These are phyloP conservation scores for Hypoxylon perforatum DNA, from an alignment of 495 filamentous ascomycete genomes.

Conservation along the genomic window DNA sequence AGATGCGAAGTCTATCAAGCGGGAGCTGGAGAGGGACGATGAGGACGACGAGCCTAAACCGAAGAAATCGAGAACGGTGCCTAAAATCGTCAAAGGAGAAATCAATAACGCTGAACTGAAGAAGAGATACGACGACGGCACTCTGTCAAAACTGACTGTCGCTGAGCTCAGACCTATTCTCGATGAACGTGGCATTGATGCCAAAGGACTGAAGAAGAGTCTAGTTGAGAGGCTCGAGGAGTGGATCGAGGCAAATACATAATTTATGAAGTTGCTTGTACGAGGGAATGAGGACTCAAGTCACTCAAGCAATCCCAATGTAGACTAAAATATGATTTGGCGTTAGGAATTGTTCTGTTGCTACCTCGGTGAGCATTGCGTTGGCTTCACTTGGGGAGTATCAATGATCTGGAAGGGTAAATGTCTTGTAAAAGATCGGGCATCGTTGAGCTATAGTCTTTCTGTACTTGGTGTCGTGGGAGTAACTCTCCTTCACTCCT, in stretches of 20 bases:
- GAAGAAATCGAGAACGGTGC: constrained; percentile 52
- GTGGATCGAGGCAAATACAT: constrained; percentile 71
- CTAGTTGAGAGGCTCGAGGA: constrained; percentile 82
- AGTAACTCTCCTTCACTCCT: too few species aligned
- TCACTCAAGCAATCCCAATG: neutral
- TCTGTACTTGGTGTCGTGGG: too few species aligned
- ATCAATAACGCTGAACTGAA: constrained; percentile 69
- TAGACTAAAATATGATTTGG: neutral
- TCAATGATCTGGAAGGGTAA: neutral
- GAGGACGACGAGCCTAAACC: constrained; percentile 52
- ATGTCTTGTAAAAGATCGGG: neutral
- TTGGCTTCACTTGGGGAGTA: too few species aligned
- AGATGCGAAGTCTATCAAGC: constrained; percentile 52
- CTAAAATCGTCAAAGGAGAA: constrained; percentile 32
- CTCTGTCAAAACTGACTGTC: constrained; percentile 77
- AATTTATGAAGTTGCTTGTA: constrained; percentile 5
- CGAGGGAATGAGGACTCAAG: neutral
- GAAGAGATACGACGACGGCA: constrained; percentile 66
- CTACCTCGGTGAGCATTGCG: neutral
- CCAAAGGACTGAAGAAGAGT: constrained; percentile 79
- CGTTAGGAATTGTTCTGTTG: neutral
- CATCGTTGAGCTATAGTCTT: too few species aligned
- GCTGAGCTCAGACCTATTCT: constrained; percentile 76
- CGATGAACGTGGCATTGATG: constrained; percentile 66
- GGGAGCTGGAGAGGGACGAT: constrained; percentile 50